Conservation (phyloP, 2,329 filamentous ascomycete species). For the Scedosporium dehoogii region DNA sequence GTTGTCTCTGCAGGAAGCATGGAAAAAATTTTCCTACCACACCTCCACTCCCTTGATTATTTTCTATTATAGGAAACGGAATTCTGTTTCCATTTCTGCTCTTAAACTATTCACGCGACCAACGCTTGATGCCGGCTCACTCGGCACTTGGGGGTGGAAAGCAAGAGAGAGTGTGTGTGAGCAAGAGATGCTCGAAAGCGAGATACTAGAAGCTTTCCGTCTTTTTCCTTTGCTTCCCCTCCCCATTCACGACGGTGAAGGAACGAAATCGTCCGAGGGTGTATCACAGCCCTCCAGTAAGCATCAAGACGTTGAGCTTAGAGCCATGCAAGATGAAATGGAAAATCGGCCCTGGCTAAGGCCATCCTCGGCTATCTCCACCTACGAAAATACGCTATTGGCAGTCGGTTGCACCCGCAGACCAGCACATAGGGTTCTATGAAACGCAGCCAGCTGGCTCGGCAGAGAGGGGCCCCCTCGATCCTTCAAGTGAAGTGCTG, state of each 20-base stretch:
- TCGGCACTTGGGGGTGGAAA: not conserved
- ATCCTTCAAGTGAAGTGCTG: not conserved
- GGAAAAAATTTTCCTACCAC: not conserved
- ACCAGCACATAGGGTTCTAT: not conserved
- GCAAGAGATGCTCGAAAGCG: not conserved
- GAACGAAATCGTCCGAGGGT: not conserved
- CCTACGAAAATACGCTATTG: not conserved
- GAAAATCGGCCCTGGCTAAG: not conserved
- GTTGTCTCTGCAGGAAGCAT: not conserved
- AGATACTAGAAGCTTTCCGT: not conserved
- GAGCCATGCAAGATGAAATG: not conserved
- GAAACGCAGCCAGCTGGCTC: not conserved
- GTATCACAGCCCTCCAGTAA: not conserved
- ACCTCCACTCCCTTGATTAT: not conserved
- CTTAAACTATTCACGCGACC: not conserved
- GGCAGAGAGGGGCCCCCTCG: not conserved
- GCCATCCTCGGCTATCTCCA: not conserved
- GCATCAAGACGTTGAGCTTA: not conserved
- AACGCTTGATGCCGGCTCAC: not conserved
- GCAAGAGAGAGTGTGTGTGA: no score
- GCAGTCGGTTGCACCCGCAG: not conserved
- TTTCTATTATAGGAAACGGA: not conserved
- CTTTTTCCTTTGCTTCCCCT: not conserved
- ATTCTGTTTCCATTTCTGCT: not conserved
- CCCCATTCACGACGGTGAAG: not conserved